Evolutionary conservation across 805 yeast species (phyloP).

Genomic region (Saturnispora gosingensis): DNA sequence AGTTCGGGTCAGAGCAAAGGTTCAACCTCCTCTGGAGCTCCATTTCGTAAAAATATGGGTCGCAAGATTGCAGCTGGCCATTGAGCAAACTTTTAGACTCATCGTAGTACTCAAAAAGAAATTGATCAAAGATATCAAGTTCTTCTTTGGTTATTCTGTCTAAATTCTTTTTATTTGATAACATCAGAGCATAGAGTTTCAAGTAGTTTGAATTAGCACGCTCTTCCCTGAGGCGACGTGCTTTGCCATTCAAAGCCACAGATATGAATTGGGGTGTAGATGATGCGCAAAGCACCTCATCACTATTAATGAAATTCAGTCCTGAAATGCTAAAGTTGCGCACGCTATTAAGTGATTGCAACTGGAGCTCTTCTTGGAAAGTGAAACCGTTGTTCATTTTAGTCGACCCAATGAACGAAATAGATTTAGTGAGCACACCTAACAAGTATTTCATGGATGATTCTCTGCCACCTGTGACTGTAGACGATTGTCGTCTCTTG

Average conservation of each 20-base stretch:
- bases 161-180: constrained; percentile 25
- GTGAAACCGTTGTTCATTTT: background rate
- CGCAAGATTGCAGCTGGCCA: background rate
- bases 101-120: constrained; percentile 8
- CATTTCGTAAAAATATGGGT: constrained; percentile 1
- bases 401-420: background rate
- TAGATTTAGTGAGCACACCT: background rate
- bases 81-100: background rate
- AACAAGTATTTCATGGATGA: background rate
- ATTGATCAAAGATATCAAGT: constrained; percentile 25
- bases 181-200: constrained; percentile 41
- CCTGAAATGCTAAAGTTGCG: background rate
- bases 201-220: constrained; percentile 41
- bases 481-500: background rate
- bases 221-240: constrained; percentile 31
- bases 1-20: background rate
- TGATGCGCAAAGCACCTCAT: background rate
- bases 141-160: constrained; percentile 30
- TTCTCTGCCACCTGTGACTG: background rate
- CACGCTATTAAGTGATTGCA: background rate
- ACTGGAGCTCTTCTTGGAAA: background rate
- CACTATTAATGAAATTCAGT: background rate
- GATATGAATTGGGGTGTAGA: constrained; percentile 1
- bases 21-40: constrained; percentile 3
- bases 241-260: constrained; percentile 8